Evolutionary conservation across 164 flowering plant species (phyloP).

Genomic region (Berberis thunbergii): DNA sequence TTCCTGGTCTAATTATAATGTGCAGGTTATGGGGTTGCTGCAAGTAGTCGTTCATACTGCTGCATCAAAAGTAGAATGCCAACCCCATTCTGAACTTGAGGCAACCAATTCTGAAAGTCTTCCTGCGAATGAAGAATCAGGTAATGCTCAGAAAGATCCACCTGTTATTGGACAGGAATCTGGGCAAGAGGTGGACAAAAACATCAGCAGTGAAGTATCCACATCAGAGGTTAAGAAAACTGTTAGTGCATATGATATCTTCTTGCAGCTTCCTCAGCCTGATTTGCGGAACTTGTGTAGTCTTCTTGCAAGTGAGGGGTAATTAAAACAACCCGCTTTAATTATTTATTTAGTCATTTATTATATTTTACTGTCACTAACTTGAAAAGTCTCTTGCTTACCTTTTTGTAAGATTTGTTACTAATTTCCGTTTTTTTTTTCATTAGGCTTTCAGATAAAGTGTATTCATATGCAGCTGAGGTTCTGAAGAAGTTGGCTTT

Average conservation of each 20-base stretch:
- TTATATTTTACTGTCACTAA: not conserved
- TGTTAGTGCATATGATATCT: conserved; percentile 32
- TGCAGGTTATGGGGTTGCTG: conserved; percentile 73
- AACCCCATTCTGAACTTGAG: conserved; percentile 25
- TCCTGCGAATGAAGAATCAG: conserved; percentile 26
- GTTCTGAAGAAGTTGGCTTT: conserved; percentile 82
- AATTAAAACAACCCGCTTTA: conserved; percentile 9
- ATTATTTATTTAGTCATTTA: not conserved
- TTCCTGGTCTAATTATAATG: conserved; percentile 3
- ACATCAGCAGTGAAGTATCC: conserved; percentile 19
- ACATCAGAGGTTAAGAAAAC: conserved; percentile 29
- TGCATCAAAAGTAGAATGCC: conserved; percentile 48
- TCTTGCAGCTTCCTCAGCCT: conserved; percentile 61
- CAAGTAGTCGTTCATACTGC: conserved; percentile 66
- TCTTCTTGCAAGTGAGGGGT: conserved; percentile 93
- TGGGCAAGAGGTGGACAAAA: conserved; percentile 23
- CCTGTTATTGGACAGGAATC: conserved; percentile 18
- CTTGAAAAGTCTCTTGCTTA: not conserved
- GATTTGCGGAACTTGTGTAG: conserved; percentile 66
- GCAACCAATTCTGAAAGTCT: conserved; percentile 17
- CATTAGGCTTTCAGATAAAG: conserved; percentile 81
- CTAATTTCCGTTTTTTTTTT: conserved; percentile 9
- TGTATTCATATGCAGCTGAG: conserved; percentile 68
- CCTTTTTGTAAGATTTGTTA: not conserved
- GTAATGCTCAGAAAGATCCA: conserved; percentile 24